Conservation (phyloP, 2,329 filamentous ascomycete species). For the Exutisphaerella laricina region DNA sequence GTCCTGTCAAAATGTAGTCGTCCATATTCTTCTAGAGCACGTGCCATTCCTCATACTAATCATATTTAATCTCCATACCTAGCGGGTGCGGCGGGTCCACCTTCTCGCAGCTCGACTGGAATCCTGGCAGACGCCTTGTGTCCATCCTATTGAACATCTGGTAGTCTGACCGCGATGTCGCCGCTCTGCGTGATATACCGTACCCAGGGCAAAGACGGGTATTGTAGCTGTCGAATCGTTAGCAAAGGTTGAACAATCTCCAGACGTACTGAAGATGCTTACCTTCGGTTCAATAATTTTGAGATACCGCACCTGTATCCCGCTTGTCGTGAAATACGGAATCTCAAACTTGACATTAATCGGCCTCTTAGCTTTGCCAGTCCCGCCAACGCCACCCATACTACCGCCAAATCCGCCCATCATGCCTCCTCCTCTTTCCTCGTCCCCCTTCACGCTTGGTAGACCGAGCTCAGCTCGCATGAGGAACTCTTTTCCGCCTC, state of each 20-base stretch:
- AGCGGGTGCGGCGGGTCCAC: no score
- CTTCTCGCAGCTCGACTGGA: no score
- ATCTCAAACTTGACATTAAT: conserved; percentile 99
- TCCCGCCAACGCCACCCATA: conserved; percentile 80
- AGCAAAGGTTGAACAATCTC: conserved; percentile 6
- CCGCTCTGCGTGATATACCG: conserved; percentile 98
- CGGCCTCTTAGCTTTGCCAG: conserved; percentile 91
- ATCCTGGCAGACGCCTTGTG: no score
- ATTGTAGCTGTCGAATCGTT: conserved; percentile 71
- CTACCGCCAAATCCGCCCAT: conserved; percentile 94
- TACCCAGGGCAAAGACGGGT: conserved; percentile 94
- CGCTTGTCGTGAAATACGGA: conserved; percentile 99
- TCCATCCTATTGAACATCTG: conserved; percentile 66
- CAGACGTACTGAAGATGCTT: conserved; percentile 20
- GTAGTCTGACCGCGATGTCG: conserved; percentile 89
- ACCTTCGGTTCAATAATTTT: conserved; percentile 99
- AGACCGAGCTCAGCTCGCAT: conserved; percentile 96
- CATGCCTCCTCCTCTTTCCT: conserved; percentile 87
- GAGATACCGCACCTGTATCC: conserved; percentile 95
- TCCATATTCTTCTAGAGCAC: no score
- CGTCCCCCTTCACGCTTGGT: conserved; percentile 88
- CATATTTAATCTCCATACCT: no score
- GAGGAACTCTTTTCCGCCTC: conserved; percentile 94
- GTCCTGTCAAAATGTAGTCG: no score
- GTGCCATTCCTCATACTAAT: no score